These are phyloP conservation scores for Cubamyces sp. DNA, from an alignment of 768 basidiomycete species.

Conservation along the genomic window DNA sequence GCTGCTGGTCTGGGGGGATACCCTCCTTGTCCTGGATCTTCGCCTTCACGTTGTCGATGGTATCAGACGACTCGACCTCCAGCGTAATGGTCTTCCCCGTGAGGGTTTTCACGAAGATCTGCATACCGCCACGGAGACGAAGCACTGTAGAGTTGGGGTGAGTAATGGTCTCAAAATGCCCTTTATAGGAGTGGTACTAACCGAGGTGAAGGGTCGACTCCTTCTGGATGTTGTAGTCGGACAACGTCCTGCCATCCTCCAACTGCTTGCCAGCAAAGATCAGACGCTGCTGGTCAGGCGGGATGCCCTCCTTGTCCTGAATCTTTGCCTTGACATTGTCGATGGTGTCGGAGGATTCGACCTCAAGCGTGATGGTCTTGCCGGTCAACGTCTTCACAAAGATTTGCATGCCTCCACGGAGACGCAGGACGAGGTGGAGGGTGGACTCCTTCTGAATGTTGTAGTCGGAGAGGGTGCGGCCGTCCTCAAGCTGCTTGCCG, in stretches of 20 bases:
- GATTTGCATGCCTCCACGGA: conserved; percentile 91
- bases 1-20: conserved; percentile 86
- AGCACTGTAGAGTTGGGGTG: conserved; percentile 52
- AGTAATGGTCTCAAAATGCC: neutral
- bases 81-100: conserved; percentile 93
- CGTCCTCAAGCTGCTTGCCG: conserved; percentile 95
- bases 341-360: conserved; percentile 85
- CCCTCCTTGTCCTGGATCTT: conserved; percentile 87
- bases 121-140: conserved; percentile 89
- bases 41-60: conserved; percentile 88
- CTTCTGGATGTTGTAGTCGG: conserved; percentile 92
- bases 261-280: conserved; percentile 94
- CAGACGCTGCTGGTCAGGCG: conserved; percentile 87
- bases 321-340: conserved; percentile 92
- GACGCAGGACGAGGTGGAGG: conserved; percentile 85
- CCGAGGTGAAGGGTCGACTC: conserved; percentile 78
- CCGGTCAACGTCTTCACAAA: conserved; percentile 85
- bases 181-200: conserved; percentile 10
- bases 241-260: conserved; percentile 88
- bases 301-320: conserved; percentile 90
- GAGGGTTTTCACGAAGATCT: conserved; percentile 86
- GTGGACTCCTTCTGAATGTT: conserved; percentile 97
- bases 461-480: conserved; percentile 86
- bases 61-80: conserved; percentile 92
- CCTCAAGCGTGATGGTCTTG: conserved; percentile 91